These are phyloP conservation scores for Hericium coralloides DNA, from an alignment of 768 basidiomycete species.

Conservation along the genomic window DNA sequence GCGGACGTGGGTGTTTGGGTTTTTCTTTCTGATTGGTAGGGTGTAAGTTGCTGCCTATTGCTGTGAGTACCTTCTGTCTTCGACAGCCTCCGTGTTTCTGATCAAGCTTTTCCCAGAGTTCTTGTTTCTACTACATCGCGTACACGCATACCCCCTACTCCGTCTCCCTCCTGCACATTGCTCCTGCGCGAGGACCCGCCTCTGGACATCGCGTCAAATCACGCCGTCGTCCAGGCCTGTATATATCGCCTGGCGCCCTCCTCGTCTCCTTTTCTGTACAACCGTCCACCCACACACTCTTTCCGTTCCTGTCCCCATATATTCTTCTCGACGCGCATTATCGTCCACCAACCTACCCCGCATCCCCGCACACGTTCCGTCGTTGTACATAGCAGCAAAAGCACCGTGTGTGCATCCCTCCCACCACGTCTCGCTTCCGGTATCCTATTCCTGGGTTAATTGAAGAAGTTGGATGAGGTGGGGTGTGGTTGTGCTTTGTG, in stretches of 20 bases:
- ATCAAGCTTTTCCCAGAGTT: neutral
- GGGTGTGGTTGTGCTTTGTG: too few relatives aligned
- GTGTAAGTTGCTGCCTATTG: slow-evolving; percentile 12
- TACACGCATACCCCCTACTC: slow-evolving; percentile 6
- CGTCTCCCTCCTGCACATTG: neutral
- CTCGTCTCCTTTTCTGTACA: neutral
- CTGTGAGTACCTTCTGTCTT: slow-evolving; percentile 7
- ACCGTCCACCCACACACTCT: neutral
- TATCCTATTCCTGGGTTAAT: too few relatives aligned
- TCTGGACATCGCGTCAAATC: neutral
- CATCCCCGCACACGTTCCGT: too few relatives aligned
- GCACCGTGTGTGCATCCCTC: too few relatives aligned
- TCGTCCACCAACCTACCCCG: too few relatives aligned
- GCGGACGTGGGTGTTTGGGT: slow-evolving; percentile 4
- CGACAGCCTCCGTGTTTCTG: neutral
- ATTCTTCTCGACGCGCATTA: neutral
- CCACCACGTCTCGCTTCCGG: too few relatives aligned
- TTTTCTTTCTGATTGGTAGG: neutral
- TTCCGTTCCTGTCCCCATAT: neutral
- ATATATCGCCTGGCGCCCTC: neutral
- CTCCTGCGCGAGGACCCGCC: neutral
- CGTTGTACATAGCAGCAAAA: too few relatives aligned
- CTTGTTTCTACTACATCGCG: neutral
- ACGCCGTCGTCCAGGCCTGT: neutral
- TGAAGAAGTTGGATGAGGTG: too few relatives aligned